Percentiles rank a stretch among this genome's conserved stretches.
Conservation (phyloP, 2,329 filamentous ascomycete genomes). For the Cadophora sp. region DNA sequence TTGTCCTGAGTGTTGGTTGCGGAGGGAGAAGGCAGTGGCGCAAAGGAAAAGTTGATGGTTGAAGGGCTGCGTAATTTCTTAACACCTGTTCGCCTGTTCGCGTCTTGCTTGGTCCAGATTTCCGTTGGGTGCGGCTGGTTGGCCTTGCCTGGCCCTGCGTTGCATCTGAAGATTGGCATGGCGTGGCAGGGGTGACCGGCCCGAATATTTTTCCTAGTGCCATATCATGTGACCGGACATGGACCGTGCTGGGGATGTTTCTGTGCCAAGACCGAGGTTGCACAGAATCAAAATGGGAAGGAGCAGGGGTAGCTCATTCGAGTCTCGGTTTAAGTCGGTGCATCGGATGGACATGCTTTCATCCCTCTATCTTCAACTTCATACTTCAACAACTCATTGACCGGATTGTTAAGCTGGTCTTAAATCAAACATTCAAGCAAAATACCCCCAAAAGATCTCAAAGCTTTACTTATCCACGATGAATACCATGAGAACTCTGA, state of each 20-base stretch:
- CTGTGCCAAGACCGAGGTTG: background rate
- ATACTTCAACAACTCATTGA: background rate
- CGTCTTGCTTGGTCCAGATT: conserved; percentile 22
- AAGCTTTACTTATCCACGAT: conserved; percentile 31
- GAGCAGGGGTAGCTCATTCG: conserved; percentile 34
- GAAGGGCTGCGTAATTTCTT: conserved; percentile 27
- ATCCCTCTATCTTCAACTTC: conserved; percentile 3
- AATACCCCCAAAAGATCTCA: background rate
- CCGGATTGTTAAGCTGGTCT: conserved; percentile 27
- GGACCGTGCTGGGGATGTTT: too few species aligned
- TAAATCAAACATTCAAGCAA: conserved; percentile 1
- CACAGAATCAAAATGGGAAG: background rate
- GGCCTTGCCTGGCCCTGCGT: too few species aligned
- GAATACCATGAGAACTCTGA: conserved; percentile 41
- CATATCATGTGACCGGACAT: conserved; percentile 18
- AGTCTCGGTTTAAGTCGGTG: conserved; percentile 17
- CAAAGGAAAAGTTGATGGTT: conserved; percentile 17
- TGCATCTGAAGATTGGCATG: background rate
- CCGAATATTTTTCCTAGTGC: conserved; percentile 14
- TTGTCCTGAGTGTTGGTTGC: conserved; percentile 8
- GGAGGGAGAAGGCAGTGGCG: conserved; percentile 23
- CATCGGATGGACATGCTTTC: conserved; percentile 5
- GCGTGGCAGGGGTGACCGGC: background rate
- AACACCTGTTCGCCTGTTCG: conserved; percentile 37
- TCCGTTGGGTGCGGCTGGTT: conserved; percentile 6